Evolutionary conservation across 2,329 filamentous ascomycete species (phyloP).

Genomic region (Chrysoporthe puriensis): DNA sequence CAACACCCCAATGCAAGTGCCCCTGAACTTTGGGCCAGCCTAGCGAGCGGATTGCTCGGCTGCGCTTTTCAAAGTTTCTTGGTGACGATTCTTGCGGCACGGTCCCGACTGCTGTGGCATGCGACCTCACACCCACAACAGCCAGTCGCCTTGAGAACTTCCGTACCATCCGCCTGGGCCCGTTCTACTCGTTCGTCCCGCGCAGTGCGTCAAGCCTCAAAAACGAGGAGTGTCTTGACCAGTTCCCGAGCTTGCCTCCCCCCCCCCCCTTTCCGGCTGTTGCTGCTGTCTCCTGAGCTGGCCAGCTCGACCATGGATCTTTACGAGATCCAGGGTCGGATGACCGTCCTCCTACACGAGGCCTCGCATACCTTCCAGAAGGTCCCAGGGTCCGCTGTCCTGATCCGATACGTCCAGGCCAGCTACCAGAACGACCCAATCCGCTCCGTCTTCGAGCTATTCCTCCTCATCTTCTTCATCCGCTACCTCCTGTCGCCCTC

Average conservation of each 20-base stretch:
- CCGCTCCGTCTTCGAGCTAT: conserved; percentile 88
- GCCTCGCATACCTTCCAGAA: conserved; percentile 75
- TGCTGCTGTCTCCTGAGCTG: neutral
- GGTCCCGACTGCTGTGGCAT: neutral
- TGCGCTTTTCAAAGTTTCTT: neutral
- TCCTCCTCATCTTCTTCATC: conserved; percentile 93
- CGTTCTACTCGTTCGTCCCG: neutral
- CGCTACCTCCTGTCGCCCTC: conserved; percentile 89
- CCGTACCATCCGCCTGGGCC: neutral
- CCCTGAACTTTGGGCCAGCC: neutral
- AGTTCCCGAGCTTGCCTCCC: neutral
- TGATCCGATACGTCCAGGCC: conserved; percentile 93
- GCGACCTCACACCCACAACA: conserved; percentile 26
- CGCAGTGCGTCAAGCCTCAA: neutral
- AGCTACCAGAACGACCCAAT: conserved; percentile 98
- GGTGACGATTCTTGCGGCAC: neutral
- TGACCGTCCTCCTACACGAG: conserved; percentile 56
- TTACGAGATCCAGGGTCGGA: conserved; percentile 60
- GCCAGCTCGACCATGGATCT: conserved; percentile 57
- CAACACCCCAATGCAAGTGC: conserved; percentile 3
- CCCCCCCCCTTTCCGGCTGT: neutral
- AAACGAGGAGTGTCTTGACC: neutral
- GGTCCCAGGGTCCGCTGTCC: conserved; percentile 89
- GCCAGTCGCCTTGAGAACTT: neutral
- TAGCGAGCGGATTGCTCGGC: neutral